A percentile compares a stretch with the other conserved stretches of the same genome.
Conservation (phyloP, 2,329 filamentous ascomycete species). For the Nothomitra cinnamomea region DNA sequence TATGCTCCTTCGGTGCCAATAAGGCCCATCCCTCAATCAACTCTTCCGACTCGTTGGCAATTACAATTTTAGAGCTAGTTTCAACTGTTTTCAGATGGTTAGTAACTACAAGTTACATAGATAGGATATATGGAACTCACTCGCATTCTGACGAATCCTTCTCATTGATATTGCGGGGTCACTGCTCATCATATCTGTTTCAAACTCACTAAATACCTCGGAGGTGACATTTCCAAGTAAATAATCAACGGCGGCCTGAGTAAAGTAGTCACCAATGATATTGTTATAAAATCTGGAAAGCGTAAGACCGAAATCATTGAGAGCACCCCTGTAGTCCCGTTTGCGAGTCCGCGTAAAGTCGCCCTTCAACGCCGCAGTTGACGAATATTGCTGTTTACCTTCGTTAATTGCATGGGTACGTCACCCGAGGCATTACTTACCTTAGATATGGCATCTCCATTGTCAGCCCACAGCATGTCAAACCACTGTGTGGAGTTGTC, state of each 20-base stretch:
- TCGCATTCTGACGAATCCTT: conserved; percentile 72
- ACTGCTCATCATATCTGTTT: conserved; percentile 79
- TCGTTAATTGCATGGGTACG: neutral
- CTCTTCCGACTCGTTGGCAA: conserved; percentile 69
- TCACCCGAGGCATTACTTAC: neutral
- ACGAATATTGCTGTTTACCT: conserved; percentile 57
- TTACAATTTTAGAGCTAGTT: conserved; percentile 68
- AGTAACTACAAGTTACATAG: neutral
- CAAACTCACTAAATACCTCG: conserved; percentile 83
- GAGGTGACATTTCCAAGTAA: conserved; percentile 75
- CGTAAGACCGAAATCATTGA: conserved; percentile 82
- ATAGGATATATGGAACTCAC: conserved; percentile 21
- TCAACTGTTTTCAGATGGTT: conserved; percentile 27
- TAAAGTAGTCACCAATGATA: conserved; percentile 95
- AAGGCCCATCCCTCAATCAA: conserved; percentile 82
- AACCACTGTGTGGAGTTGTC: conserved; percentile 84
- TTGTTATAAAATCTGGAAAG: conserved; percentile 67
- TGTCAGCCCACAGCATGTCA: conserved; percentile 93
- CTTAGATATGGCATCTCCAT: conserved; percentile 86
- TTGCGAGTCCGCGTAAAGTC: conserved; percentile 89
- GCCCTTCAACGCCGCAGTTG: conserved; percentile 87
- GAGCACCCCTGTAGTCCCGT: conserved; percentile 73
- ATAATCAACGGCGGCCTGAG: conserved; percentile 89
- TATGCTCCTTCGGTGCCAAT: conserved; percentile 54
- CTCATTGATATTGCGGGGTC: conserved; percentile 80